Percentiles rank a stretch among this genome's conserved stretches.
Conservation (phyloP, 1,139 yeast genomes). For the Zhuliangozyma parablackwelliae region DNA sequence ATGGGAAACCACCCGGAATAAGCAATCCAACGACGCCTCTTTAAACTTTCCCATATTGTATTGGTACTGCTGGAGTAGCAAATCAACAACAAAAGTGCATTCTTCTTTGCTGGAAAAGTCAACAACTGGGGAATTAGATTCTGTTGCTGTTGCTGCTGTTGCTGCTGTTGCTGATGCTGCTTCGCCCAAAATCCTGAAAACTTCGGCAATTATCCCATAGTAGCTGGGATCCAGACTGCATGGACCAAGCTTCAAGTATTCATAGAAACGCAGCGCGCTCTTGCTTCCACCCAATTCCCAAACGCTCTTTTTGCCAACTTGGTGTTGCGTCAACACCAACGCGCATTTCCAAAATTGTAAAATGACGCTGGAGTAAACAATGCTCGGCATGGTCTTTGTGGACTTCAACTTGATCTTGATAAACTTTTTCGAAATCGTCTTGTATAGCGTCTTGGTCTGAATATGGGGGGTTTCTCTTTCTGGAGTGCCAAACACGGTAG, state of each 20-base stretch:
- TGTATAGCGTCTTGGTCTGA: conserved; percentile 30
- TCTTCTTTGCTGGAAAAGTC: conserved; percentile 7
- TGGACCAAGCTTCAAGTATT: conserved; percentile 48
- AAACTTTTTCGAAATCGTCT: conserved; percentile 44
- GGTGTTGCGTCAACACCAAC: conserved; percentile 33
- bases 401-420: conserved; percentile 47
- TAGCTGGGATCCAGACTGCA: conserved; percentile 50
- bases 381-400: conserved; percentile 21
- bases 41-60: conserved; percentile 6
- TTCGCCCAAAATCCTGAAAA: conserved; percentile 3
- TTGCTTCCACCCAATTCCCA: conserved; percentile 51
- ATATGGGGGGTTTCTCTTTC: conserved; percentile 1
- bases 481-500: conserved; percentile 11
- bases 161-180: neutral
- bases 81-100: conserved; percentile 2
- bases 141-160: too few relatives aligned
- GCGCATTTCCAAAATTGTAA: conserved; percentile 49
- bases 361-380: conserved; percentile 42
- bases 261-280: conserved; percentile 35
- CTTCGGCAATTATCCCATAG: conserved; percentile 20
- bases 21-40: conserved; percentile 6
- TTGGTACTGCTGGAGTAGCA: conserved; percentile 6
- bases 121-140: conserved; percentile 3
- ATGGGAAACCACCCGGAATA: conserved; percentile 1
- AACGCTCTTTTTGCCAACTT: conserved; percentile 37